A percentile compares a stretch with the other conserved stretches of the same genome.
These are phyloP conservation scores for Pulveroboletus frians DNA, from an alignment of 768 basidiomycete genomes.

Conservation along the genomic window DNA sequence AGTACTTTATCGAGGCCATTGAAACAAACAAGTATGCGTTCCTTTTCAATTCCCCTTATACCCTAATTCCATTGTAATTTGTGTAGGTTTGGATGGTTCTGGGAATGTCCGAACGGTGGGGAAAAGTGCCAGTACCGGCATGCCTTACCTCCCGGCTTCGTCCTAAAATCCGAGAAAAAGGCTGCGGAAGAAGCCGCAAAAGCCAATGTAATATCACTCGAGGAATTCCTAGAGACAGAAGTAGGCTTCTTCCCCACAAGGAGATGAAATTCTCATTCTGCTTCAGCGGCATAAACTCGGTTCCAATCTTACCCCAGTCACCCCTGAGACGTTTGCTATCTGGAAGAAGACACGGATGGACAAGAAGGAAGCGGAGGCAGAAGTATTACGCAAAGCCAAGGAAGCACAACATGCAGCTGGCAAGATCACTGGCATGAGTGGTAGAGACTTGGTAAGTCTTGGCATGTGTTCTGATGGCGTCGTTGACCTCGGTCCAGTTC, in stretches of 20 bases:
- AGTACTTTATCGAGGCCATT: constrained; percentile 93
- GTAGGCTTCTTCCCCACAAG: constrained; percentile 38
- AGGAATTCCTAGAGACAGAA: constrained; percentile 98
- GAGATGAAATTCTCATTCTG: constrained; percentile 1
- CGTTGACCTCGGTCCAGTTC: constrained; percentile 50
- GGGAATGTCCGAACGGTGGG: constrained; percentile 83
- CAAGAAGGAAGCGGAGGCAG: constrained; percentile 89
- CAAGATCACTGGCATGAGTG: constrained; percentile 90
- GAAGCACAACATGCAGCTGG: constrained; percentile 77
- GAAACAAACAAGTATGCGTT: constrained; percentile 69
- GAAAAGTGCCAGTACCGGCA: constrained; percentile 91
- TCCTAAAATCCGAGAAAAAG: constrained; percentile 91
- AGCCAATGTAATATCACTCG: constrained; percentile 82
- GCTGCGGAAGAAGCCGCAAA: constrained; percentile 88
- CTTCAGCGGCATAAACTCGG: constrained; percentile 90
- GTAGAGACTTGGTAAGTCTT: constrained; percentile 78
- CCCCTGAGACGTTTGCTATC: constrained; percentile 80
- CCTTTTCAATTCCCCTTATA: background rate
- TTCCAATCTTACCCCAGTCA: constrained; percentile 86
- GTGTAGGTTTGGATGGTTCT: constrained; percentile 85
- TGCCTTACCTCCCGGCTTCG: constrained; percentile 92
- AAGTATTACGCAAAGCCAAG: constrained; percentile 78
- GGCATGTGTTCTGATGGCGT: background rate
- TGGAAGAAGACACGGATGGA: constrained; percentile 96
- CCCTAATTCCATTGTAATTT: background rate